phyloP scores from a whole-genome alignment of 176 grass and related monocot species.

The Carex pumila region DNA sequence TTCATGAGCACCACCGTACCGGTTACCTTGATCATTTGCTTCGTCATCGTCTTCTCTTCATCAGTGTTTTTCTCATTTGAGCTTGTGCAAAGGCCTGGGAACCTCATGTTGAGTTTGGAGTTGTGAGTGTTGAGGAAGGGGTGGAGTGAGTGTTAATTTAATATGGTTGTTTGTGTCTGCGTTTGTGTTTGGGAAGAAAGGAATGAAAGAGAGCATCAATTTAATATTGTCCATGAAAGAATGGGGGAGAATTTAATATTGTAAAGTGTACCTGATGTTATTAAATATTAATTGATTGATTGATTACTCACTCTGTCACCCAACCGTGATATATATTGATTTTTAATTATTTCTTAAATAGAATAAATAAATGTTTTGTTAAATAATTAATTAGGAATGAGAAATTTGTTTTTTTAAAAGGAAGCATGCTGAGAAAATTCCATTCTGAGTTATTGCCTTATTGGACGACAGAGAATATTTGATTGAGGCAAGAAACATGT shows the following conservation, averaged over 20 bases:
- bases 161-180: background rate
- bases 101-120: background rate
- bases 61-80: background rate
- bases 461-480: background rate
- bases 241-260: background rate
- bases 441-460: too few species aligned
- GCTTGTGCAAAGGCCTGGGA: background rate
- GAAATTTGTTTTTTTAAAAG: background rate
- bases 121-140: background rate
- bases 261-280: background rate
- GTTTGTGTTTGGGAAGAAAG: background rate
- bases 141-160: background rate
- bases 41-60: background rate
- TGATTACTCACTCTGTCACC: background rate
- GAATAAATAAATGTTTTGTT: background rate
- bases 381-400: background rate
- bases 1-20: conserved; percentile 13
- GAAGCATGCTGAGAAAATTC: background rate
- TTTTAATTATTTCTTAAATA: background rate
- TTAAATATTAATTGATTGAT: background rate
- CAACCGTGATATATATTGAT: background rate
- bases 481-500: background rate
- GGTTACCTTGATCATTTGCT: conserved; percentile 3
- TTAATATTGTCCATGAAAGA: background rate
- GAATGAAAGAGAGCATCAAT: background rate